These are phyloP conservation scores for Dictyostelium capitatum DNA, from an alignment of 78 protist species.

Conservation along the genomic window DNA sequence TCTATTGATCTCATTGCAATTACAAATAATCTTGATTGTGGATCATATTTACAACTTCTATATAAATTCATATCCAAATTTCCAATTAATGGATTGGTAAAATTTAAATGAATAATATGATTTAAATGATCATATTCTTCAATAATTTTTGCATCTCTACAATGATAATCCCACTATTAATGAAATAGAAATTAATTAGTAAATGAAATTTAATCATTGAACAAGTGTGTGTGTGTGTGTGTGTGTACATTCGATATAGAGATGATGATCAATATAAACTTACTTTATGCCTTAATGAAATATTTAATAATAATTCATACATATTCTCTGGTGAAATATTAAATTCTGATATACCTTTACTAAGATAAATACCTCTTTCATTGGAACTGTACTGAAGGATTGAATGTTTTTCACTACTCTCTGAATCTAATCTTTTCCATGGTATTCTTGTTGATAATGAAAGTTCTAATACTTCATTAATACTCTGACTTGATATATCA, in stretches of 20 bases:
- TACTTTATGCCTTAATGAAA: constrained; percentile 35
- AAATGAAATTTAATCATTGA: neutral
- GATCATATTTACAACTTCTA: constrained; percentile 76
- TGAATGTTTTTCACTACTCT: neutral
- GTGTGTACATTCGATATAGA: neutral
- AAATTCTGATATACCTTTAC: constrained; percentile 43
- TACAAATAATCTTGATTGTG: constrained; percentile 30
- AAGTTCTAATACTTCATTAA: constrained; percentile 28
- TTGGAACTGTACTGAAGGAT: neutral
- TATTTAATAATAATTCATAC: constrained; percentile 45
- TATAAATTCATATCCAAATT: constrained; percentile 46
- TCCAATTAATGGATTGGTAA: constrained; percentile 39
- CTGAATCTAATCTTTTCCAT: constrained; percentile 28
- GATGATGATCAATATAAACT: neutral
- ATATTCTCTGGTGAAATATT: constrained; percentile 60
- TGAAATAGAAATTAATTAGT: neutral
- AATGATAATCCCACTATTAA: constrained; percentile 46
- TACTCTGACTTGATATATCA: constrained; percentile 53
- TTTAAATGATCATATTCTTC: constrained; percentile 79
- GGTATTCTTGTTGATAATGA: constrained; percentile 40
- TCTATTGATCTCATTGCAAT: constrained; percentile 76
- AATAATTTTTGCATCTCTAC: constrained; percentile 17
- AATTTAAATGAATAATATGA: constrained; percentile 44
- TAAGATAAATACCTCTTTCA: constrained; percentile 54
- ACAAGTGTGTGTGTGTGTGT: too few relatives aligned